These are phyloP conservation scores for Aphanoascus verrucosus DNA, from an alignment of 2,329 filamentous ascomycete genomes.

Conservation along the genomic window DNA sequence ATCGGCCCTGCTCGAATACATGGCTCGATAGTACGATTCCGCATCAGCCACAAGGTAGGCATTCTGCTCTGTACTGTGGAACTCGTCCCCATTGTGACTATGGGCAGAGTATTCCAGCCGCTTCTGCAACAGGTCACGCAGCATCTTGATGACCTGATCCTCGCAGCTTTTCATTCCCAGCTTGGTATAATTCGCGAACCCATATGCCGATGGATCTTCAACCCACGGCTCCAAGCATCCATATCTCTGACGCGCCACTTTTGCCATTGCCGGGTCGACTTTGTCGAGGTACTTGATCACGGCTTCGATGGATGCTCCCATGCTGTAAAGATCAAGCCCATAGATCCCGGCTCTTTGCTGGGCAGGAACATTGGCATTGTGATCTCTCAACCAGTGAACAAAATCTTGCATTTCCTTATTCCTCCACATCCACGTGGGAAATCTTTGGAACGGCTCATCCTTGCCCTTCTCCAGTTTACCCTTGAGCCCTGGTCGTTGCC, in stretches of 20 bases:
- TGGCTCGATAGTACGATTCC: constrained; percentile 43
- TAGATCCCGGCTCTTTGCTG: constrained; percentile 36
- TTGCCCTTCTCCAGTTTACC: constrained; percentile 23
- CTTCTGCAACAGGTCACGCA: constrained; percentile 35
- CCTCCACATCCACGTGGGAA: constrained; percentile 49
- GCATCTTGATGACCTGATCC: constrained; percentile 36
- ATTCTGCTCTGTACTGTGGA: constrained; percentile 43
- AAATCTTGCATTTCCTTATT: constrained; percentile 44
- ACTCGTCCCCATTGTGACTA: constrained; percentile 37
- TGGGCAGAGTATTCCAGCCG: constrained; percentile 34
- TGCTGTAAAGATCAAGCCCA: constrained; percentile 44
- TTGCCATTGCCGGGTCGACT: constrained; percentile 36
- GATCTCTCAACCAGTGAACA: constrained; percentile 42
- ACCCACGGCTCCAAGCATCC: constrained; percentile 40
- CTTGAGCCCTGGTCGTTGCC: constrained; percentile 34
- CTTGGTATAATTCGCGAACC: constrained; percentile 31
- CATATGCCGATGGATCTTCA: constrained; percentile 42
- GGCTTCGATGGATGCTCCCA: constrained; percentile 38
- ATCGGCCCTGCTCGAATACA: constrained; percentile 41
- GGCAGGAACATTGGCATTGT: constrained; percentile 29
- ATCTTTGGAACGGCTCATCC: constrained; percentile 39
- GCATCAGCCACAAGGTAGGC: constrained; percentile 41
- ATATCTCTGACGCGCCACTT: constrained; percentile 38
- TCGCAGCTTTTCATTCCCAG: constrained; percentile 39
- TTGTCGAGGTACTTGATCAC: constrained; percentile 41